Conservation (phyloP, 1,284 basidiomycete genomes). For the Megacollybia platyphylla region DNA sequence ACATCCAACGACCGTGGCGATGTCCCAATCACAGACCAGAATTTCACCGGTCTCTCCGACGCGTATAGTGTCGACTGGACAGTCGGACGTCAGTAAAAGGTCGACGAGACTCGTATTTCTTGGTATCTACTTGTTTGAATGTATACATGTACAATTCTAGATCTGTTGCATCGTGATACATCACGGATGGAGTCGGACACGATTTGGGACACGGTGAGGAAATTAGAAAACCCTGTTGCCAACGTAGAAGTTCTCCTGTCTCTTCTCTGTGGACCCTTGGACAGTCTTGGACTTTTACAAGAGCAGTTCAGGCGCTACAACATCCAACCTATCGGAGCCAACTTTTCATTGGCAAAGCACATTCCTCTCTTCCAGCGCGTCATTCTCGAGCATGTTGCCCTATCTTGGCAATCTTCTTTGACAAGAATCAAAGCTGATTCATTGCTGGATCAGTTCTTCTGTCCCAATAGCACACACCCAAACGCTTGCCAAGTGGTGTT, state of each 20-base stretch:
- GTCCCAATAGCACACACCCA: conserved; percentile 39
- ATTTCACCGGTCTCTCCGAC: no score
- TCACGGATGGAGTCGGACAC: no score
- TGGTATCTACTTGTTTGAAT: no score
- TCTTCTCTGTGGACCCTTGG: conserved; percentile 47
- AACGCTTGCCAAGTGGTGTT: conserved; percentile 42
- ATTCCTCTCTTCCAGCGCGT: conserved; percentile 48
- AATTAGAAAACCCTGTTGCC: conserved; percentile 37
- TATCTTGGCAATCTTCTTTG: conserved; percentile 56
- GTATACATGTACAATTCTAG: no score
- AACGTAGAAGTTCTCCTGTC: conserved; percentile 37
- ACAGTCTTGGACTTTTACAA: conserved; percentile 42
- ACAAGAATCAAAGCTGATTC: conserved; percentile 27
- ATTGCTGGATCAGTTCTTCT: conserved; percentile 55
- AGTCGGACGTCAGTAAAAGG: no score
- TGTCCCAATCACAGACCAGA: no score
- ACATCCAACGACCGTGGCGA: no score
- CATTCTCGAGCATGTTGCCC: conserved; percentile 52
- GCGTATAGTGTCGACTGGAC: no score
- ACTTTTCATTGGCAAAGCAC: conserved; percentile 29
- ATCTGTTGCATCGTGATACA: no score
- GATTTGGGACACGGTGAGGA: conserved; percentile 17
- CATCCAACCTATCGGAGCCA: conserved; percentile 17
- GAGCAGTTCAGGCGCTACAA: conserved; percentile 31
- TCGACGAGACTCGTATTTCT: no score